These are phyloP conservation scores for Phytophthora cajani DNA, from an alignment of 352 stramenopile species.

Conservation along the genomic window DNA sequence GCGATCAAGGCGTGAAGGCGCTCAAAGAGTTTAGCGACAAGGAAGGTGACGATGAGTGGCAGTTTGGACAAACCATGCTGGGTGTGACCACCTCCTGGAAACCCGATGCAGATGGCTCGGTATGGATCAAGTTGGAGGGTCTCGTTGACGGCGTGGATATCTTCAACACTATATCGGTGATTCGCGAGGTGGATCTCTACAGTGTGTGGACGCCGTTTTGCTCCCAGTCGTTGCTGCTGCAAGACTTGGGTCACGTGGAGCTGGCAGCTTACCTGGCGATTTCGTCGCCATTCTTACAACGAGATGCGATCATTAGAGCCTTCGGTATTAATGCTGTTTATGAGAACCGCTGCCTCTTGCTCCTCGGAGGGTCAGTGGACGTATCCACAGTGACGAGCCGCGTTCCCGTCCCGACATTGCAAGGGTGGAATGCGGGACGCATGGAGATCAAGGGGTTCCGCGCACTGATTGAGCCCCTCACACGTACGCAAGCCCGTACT, in stretches of 20 bases:
- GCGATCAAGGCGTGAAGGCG: slow-evolving; percentile 50
- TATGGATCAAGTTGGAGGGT: slow-evolving; percentile 86
- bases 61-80: slow-evolving; percentile 80
- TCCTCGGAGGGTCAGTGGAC: slow-evolving; percentile 68
- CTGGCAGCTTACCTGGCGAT: slow-evolving; percentile 74
- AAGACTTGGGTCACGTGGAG: slow-evolving; percentile 60
- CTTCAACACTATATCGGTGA: slow-evolving; percentile 83
- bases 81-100: slow-evolving; percentile 86
- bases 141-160: slow-evolving; percentile 81
- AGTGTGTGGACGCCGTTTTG: slow-evolving; percentile 80
- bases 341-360: slow-evolving; percentile 71
- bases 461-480: slow-evolving; percentile 77
- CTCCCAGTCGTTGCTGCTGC: slow-evolving; percentile 66
- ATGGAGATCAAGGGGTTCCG: slow-evolving; percentile 80
- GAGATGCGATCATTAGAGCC: slow-evolving; percentile 70
- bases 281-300: slow-evolving; percentile 73
- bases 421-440: slow-evolving; percentile 76
- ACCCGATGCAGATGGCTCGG: slow-evolving; percentile 66
- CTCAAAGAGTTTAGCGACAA: slow-evolving; percentile 78
- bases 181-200: slow-evolving; percentile 85
- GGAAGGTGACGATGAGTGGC: slow-evolving; percentile 67
- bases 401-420: slow-evolving; percentile 56
- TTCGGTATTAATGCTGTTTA: slow-evolving; percentile 86
- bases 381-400: slow-evolving; percentile 35
- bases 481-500: slow-evolving; percentile 64